Evolutionary conservation across 257 asterid species (phyloP).

Genomic region (Rehmannia glutinosa): DNA sequence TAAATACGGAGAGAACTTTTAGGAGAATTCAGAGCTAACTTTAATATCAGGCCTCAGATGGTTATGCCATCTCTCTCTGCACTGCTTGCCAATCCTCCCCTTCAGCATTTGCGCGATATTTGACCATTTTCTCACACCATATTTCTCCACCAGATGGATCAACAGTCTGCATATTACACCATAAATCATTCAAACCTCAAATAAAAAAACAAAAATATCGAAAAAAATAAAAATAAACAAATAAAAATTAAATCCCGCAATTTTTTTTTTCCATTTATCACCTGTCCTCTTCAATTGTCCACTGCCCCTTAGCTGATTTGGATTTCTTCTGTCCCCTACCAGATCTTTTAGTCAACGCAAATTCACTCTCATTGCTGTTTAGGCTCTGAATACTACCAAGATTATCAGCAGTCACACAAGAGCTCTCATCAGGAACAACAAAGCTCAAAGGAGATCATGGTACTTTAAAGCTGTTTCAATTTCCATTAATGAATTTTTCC

Average conservation of each 20-base stretch:
- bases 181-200: background rate
- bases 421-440: slow-evolving; percentile 53
- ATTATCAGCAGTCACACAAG: slow-evolving; percentile 51
- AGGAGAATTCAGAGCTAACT: slow-evolving; percentile 25
- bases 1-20: background rate
- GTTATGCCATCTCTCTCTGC: slow-evolving; percentile 98
- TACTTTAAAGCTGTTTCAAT: slow-evolving; percentile 17
- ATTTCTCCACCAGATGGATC: slow-evolving; percentile 69
- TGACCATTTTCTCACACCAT: slow-evolving; percentile 92
- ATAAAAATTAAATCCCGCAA: background rate
- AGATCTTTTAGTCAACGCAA: slow-evolving; percentile 18
- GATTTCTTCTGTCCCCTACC: slow-evolving; percentile 37
- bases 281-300: slow-evolving; percentile 87
- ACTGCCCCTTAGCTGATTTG: slow-evolving; percentile 80
- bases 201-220: background rate
- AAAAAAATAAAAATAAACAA: background rate
- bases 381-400: slow-evolving; percentile 12
- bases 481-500: slow-evolving; percentile 27
- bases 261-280: background rate
- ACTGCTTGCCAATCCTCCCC: slow-evolving; percentile 93
- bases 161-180: slow-evolving; percentile 43
- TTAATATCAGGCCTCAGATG: slow-evolving; percentile 92
- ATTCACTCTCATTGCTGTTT: slow-evolving; percentile 14
- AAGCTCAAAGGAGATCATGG: slow-evolving; percentile 31
- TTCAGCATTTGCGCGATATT: slow-evolving; percentile 74